Conservation (phyloP, 2,329 filamentous ascomycete genomes). For the Hypoxylon sp. region DNA sequence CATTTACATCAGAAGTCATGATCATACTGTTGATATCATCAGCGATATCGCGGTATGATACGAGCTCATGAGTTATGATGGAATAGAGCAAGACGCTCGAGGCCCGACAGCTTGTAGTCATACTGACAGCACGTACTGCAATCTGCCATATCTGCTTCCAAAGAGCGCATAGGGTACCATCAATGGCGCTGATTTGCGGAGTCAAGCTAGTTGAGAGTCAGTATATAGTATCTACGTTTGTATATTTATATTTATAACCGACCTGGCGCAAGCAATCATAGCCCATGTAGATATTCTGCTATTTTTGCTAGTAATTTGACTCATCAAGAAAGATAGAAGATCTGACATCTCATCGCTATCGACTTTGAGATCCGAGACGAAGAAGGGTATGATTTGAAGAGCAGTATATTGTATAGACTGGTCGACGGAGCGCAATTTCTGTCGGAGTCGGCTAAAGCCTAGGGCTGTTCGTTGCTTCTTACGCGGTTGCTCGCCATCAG, state of each 20-base stretch:
- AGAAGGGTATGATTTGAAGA: constrained; percentile 71
- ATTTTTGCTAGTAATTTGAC: constrained; percentile 78
- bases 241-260: constrained; percentile 51
- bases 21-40: constrained; percentile 81
- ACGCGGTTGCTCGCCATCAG: constrained; percentile 62
- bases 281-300: constrained; percentile 81
- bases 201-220: constrained; percentile 60
- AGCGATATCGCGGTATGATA: constrained; percentile 76
- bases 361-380: constrained; percentile 64
- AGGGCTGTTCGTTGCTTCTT: constrained; percentile 66
- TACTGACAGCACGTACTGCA: constrained; percentile 77
- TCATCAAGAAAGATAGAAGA: constrained; percentile 70
- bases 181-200: constrained; percentile 58
- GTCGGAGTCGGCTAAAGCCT: constrained; percentile 62
- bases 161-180: constrained; percentile 59
- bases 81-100: constrained; percentile 80
- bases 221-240: constrained; percentile 10
- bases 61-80: constrained; percentile 75
- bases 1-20: constrained; percentile 83
- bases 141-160: constrained; percentile 86
- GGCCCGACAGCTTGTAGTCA: constrained; percentile 79
- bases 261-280: constrained; percentile 86
- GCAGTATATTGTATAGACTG: constrained; percentile 64
- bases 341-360: constrained; percentile 67
- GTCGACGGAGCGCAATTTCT: constrained; percentile 64